These are phyloP conservation scores for Amylostereum areolatum DNA, from an alignment of 1,284 basidiomycete species.

Conservation along the genomic window DNA sequence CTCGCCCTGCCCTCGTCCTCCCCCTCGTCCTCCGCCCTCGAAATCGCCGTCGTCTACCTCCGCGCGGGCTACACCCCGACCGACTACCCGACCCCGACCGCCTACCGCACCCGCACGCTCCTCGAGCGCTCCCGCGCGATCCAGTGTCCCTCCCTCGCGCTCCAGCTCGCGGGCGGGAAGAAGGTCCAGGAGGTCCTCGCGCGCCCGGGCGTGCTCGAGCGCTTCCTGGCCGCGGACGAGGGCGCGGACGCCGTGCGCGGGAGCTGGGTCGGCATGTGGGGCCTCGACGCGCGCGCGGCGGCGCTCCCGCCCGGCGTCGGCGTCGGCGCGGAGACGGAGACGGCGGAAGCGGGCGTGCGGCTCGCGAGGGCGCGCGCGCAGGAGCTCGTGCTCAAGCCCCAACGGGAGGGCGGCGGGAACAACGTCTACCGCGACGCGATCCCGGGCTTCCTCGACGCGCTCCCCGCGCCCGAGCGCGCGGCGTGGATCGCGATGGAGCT, in stretches of 20 bases:
- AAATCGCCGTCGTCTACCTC: slow-evolving; percentile 85
- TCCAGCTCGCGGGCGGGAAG: slow-evolving; percentile 94
- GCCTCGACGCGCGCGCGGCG: slow-evolving; percentile 51
- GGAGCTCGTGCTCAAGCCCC: slow-evolving; percentile 87
- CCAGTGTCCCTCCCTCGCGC: slow-evolving; percentile 88
- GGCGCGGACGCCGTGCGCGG: slow-evolving; percentile 48
- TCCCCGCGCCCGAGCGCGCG: slow-evolving; percentile 51
- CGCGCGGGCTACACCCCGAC: slow-evolving; percentile 83
- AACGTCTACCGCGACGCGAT: slow-evolving; percentile 90
- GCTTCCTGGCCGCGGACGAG: slow-evolving; percentile 48
- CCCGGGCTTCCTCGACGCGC: slow-evolving; percentile 63
- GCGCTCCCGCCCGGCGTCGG: slow-evolving; percentile 14
- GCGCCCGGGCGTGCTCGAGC: slow-evolving; percentile 67
- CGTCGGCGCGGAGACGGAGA: slow-evolving; percentile 10
- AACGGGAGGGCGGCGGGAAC: slow-evolving; percentile 96
- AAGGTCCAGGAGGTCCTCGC: slow-evolving; percentile 92
- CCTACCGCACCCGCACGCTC: slow-evolving; percentile 69
- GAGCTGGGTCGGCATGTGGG: slow-evolving; percentile 83
- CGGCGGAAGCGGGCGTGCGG: slow-evolving; percentile 20
- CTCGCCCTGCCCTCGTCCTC: slow-evolving; percentile 27
- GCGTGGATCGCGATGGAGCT: slow-evolving; percentile 96
- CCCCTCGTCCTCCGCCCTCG: slow-evolving; percentile 27
- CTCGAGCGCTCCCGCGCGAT: slow-evolving; percentile 82
- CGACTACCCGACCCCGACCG: slow-evolving; percentile 62
- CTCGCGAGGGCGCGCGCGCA: slow-evolving; percentile 49